phyloP scores from a whole-genome alignment of 2,329 filamentous ascomycete genomes.

The Fusarium compactum region DNA sequence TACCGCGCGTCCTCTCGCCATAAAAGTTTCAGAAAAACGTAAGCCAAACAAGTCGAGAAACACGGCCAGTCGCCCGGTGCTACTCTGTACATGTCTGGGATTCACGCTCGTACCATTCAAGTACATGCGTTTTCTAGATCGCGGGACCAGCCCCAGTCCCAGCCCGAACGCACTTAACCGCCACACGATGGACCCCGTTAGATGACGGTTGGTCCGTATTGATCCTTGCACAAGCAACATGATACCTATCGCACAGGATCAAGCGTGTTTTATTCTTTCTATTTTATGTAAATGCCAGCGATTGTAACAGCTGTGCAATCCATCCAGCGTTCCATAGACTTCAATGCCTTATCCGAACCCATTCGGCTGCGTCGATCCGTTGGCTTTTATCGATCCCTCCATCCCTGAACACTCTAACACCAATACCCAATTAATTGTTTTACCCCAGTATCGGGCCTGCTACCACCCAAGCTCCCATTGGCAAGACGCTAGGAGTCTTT shows the following conservation, averaged over 20 bases:
- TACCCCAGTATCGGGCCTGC: slow-evolving; percentile 32
- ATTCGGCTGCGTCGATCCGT: slow-evolving; percentile 4
- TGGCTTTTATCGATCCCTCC: slow-evolving; percentile 8
- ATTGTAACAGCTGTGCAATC: slow-evolving; percentile 4
- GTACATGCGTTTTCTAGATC: slow-evolving; percentile 18
- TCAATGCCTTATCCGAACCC: slow-evolving; percentile 3
- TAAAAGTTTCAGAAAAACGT: slow-evolving; percentile 7
- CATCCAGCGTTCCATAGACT: background rate
- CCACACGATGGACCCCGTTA: slow-evolving; percentile 43
- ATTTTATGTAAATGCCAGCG: background rate
- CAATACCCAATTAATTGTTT: slow-evolving; percentile 26
- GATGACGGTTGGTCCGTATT: slow-evolving; percentile 38
- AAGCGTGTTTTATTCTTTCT: background rate
- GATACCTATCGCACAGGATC: background rate
- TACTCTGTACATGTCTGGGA: slow-evolving; percentile 16
- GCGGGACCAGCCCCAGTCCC: slow-evolving; percentile 25
- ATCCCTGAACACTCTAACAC: slow-evolving; percentile 20
- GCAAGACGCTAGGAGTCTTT: slow-evolving; percentile 31
- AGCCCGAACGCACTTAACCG: slow-evolving; percentile 30
- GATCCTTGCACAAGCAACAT: slow-evolving; percentile 16
- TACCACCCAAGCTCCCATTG: slow-evolving; percentile 15
- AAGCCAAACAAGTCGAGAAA: slow-evolving; percentile 22
- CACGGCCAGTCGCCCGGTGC: slow-evolving; percentile 12
- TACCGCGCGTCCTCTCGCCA: slow-evolving; percentile 8
- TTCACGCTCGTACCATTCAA: slow-evolving; percentile 21